These are phyloP conservation scores for Phoma sp. DNA, from an alignment of 2,329 filamentous ascomycete genomes.

Conservation along the genomic window DNA sequence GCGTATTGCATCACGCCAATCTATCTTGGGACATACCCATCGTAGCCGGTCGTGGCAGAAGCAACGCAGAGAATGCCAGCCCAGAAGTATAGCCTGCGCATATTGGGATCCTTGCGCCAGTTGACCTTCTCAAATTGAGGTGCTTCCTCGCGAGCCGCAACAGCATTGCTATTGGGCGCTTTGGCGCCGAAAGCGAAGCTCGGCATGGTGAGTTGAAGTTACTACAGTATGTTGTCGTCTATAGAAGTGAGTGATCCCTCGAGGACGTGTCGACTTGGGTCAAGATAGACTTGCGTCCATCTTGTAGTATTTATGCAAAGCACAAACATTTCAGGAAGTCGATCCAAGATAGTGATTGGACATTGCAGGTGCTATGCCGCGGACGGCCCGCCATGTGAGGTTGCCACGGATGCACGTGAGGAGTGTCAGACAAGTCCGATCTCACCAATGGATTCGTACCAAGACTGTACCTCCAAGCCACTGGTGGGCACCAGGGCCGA, in stretches of 20 bases:
- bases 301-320: slow-evolving; percentile 30
- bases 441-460: slow-evolving; percentile 26
- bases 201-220: slow-evolving; percentile 5
- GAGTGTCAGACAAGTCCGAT: slow-evolving; percentile 18
- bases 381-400: slow-evolving; percentile 24
- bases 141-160: slow-evolving; percentile 55
- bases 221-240: not conserved
- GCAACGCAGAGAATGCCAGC: slow-evolving; percentile 59
- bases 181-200: slow-evolving; percentile 22
- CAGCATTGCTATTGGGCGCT: slow-evolving; percentile 26
- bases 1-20: slow-evolving; percentile 5
- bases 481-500: slow-evolving; percentile 33
- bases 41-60: slow-evolving; percentile 64
- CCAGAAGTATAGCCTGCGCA: slow-evolving; percentile 64
- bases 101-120: slow-evolving; percentile 62
- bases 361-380: slow-evolving; percentile 7
- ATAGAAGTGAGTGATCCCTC: slow-evolving; percentile 16
- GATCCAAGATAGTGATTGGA: slow-evolving; percentile 9
- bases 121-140: slow-evolving; percentile 60
- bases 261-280: slow-evolving; percentile 24
- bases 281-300: slow-evolving; percentile 12
- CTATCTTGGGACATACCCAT: slow-evolving; percentile 54
- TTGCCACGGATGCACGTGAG: slow-evolving; percentile 22
- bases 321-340: slow-evolving; percentile 4
- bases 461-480: slow-evolving; percentile 26